Evolutionary conservation across 306 rosid genomes (phyloP), one percentile per base, ranked within the genome.

Genomic region (Rosa rugosa): DNA sequence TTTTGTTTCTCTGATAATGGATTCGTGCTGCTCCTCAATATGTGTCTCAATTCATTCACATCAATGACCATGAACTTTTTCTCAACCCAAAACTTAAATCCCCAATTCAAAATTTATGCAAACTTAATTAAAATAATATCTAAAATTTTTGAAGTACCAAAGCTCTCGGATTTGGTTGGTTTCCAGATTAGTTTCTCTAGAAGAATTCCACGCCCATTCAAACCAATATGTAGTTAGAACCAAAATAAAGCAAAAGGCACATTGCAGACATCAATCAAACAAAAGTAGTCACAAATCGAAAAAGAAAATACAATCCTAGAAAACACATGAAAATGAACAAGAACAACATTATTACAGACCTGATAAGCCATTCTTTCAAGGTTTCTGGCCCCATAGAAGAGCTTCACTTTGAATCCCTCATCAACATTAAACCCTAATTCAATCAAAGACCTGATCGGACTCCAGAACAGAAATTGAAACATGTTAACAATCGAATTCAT

Each of bases 321-420:
- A 75, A 45, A 70, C 16, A 40, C 20, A 23, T 36, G 5, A 2
- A 63, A 42, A 45, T 36, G 56, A 27, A 73, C 14, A n/a, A 71
- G n/a, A 5, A 82, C 71, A 41, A 72, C 78, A 31, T 31, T 31
- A 31, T 31, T 31, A 31, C 3, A 31, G 3, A 31, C 34, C 3
- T 31, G 34, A 31, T 94, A 94, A 75, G 97, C 99, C 97, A 94
- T 88, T 83, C 93, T 85, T 73, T 92, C 84, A 34, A 91, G 95
- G 83, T 94, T 92, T 80, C 97, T 89, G 46, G 95, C 95, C 72
- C 95, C 99, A 50, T 88, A 94, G 82, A 86, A 94, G 16, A 94
- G 85, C 85, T 88, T 94, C 69, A 92, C 99, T 67, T 89, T 91
- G 71, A 97, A 82, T 80, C 99, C 84, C 81, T 89, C 83, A 68